phyloP scores from a whole-genome alignment of 2,329 filamentous ascomycete genomes.

The Aotearoamyces nothofagi region DNA sequence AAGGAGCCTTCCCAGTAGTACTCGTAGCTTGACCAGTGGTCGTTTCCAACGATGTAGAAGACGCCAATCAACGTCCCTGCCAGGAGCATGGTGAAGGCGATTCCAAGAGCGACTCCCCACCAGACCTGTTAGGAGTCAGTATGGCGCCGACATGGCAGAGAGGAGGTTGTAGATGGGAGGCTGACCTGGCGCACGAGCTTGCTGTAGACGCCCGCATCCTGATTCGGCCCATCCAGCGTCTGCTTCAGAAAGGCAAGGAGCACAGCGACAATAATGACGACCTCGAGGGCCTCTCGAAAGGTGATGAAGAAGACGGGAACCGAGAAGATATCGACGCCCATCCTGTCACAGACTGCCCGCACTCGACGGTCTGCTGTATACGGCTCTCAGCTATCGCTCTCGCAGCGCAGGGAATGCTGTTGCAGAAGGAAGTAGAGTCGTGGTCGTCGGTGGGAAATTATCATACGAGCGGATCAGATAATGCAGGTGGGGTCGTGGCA shows the following conservation, averaged over 20 bases:
- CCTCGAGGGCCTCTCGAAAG: conserved; percentile 75
- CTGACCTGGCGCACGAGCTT: conserved; percentile 45
- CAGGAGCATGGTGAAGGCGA: conserved; percentile 41
- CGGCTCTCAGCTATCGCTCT: no score
- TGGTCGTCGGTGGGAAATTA: no score
- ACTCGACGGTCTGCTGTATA: no score
- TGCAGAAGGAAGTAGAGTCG: no score
- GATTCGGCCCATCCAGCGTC: conserved; percentile 48
- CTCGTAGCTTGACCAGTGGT: conserved; percentile 54
- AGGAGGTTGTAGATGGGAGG: conserved; percentile 2
- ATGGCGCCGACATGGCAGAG: not conserved
- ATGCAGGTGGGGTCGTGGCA: no score
- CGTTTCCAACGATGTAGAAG: conserved; percentile 48
- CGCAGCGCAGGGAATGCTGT: no score
- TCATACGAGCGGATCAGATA: no score
- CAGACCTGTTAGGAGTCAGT: conserved; percentile 36
- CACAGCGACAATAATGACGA: conserved; percentile 75
- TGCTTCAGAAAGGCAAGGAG: conserved; percentile 75
- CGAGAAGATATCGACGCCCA: conserved; percentile 57
- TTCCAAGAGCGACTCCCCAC: conserved; percentile 34
- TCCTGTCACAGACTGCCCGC: no score
- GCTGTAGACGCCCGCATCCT: conserved; percentile 47
- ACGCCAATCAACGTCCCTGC: conserved; percentile 46
- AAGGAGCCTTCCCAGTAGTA: conserved; percentile 74
- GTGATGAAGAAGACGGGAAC: conserved; percentile 81